Conservation (phyloP, 192 early-diverging fungal species). For the Podila epigama region DNA sequence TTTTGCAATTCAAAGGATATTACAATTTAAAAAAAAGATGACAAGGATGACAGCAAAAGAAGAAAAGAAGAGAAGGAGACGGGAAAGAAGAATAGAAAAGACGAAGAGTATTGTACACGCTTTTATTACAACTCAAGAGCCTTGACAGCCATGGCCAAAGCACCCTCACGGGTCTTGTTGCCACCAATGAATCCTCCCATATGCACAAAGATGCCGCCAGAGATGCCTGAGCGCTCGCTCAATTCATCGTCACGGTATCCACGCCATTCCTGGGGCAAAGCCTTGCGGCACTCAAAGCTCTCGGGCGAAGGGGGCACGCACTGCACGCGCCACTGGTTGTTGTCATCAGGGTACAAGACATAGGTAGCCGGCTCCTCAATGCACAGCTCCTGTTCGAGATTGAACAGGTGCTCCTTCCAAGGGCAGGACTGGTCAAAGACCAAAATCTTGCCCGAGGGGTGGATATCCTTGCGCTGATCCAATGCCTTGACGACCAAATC, state of each 20-base stretch:
- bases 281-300: slow-evolving; percentile 45
- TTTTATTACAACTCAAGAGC: slow-evolving; percentile 57
- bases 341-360: slow-evolving; percentile 32
- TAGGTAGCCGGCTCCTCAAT: slow-evolving; percentile 48
- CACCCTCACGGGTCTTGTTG: slow-evolving; percentile 80
- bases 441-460: slow-evolving; percentile 81
- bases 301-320: slow-evolving; percentile 30
- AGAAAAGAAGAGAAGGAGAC: no score
- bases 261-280: slow-evolving; percentile 60
- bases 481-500: slow-evolving; percentile 83
- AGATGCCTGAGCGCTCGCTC: slow-evolving; percentile 75
- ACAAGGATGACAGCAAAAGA: no score
- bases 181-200: slow-evolving; percentile 61
- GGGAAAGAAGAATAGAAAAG: no score
- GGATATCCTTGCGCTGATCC: slow-evolving; percentile 58
- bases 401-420: slow-evolving; percentile 92
- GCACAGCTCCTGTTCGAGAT: slow-evolving; percentile 66
- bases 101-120: neutral
- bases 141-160: slow-evolving; percentile 71
- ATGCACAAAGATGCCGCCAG: slow-evolving; percentile 89
- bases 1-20: no score
- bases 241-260: slow-evolving; percentile 87
- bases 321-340: slow-evolving; percentile 33
- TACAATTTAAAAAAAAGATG: no score
- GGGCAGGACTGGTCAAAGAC: slow-evolving; percentile 87